These are phyloP conservation scores for Yamadazyma sp. DNA, from an alignment of 1,139 yeast genomes.

Conservation along the genomic window DNA sequence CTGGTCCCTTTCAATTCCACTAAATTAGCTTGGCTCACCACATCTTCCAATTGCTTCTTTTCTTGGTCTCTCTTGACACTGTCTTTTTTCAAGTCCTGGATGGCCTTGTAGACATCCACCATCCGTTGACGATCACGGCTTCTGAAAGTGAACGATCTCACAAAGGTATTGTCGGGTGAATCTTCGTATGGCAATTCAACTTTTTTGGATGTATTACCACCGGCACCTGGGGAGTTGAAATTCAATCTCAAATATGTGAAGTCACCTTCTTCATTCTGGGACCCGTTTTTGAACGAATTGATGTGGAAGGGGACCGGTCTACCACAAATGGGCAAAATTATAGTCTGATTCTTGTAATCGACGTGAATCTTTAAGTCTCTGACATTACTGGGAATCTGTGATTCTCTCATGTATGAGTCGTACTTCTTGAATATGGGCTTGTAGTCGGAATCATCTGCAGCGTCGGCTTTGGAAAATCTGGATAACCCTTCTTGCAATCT, in stretches of 20 bases:
- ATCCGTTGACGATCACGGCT: slow-evolving; percentile 90
- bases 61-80: slow-evolving; percentile 90
- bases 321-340: slow-evolving; percentile 88
- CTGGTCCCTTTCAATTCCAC: slow-evolving; percentile 77
- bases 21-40: slow-evolving; percentile 86
- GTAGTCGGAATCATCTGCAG: slow-evolving; percentile 61
- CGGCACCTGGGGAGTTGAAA: slow-evolving; percentile 91
- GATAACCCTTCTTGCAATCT: slow-evolving; percentile 83
- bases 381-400: slow-evolving; percentile 83
- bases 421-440: slow-evolving; percentile 83
- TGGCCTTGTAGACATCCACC: slow-evolving; percentile 86
- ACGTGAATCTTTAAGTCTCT: slow-evolving; percentile 85
- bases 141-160: slow-evolving; percentile 84
- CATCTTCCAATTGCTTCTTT: slow-evolving; percentile 90
- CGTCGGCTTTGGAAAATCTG: slow-evolving; percentile 75
- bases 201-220: slow-evolving; percentile 66
- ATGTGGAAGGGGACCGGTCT: slow-evolving; percentile 98
- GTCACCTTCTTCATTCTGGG: slow-evolving; percentile 95
- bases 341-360: slow-evolving; percentile 85
- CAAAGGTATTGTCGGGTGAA: slow-evolving; percentile 78
- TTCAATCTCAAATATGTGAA: slow-evolving; percentile 87
- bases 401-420: slow-evolving; percentile 91
- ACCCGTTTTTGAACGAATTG: slow-evolving; percentile 89
- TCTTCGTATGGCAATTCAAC: slow-evolving; percentile 90
- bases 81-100: slow-evolving; percentile 89